phyloP scores from a whole-genome alignment of 192 early-diverging fungal species.

The Gorgonomyces haynaldii region DNA sequence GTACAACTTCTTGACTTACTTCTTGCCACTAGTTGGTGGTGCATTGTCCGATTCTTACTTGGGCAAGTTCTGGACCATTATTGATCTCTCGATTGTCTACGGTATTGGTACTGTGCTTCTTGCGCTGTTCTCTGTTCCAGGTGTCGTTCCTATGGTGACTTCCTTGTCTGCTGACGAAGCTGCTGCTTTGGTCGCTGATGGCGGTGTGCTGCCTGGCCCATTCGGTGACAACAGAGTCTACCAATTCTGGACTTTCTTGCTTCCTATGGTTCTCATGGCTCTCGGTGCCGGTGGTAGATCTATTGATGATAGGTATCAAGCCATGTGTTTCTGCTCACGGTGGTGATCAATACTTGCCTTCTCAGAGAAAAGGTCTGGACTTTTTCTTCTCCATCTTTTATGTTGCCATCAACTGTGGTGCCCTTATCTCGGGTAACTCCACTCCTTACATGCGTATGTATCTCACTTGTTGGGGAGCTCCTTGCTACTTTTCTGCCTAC shows the following conservation, averaged over 20 bases:
- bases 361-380: constrained; percentile 33
- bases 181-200: constrained; percentile 16
- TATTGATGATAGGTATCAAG: too few species aligned
- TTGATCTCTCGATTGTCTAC: constrained; percentile 30
- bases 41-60: constrained; percentile 52
- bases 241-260: not conserved
- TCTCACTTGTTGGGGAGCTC: constrained; percentile 20
- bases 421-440: constrained; percentile 31
- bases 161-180: too few species aligned
- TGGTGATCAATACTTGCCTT: constrained; percentile 42
- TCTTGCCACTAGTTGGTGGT: constrained; percentile 47
- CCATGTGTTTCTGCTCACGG: constrained; percentile 45
- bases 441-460: constrained; percentile 11
- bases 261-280: constrained; percentile 35
- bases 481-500: constrained; percentile 38
- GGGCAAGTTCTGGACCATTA: constrained; percentile 50
- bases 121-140: constrained; percentile 26
- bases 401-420: constrained; percentile 47
- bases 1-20: constrained; percentile 43
- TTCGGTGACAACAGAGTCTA: too few species aligned
- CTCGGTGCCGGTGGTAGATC: constrained; percentile 45
- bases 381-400: constrained; percentile 41
- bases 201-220: not conserved
- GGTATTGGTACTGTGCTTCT: constrained; percentile 36
- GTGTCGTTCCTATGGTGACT: constrained; percentile 25